Conservation (phyloP, 1,139 yeast species). For the Geotrichum australiense region DNA sequence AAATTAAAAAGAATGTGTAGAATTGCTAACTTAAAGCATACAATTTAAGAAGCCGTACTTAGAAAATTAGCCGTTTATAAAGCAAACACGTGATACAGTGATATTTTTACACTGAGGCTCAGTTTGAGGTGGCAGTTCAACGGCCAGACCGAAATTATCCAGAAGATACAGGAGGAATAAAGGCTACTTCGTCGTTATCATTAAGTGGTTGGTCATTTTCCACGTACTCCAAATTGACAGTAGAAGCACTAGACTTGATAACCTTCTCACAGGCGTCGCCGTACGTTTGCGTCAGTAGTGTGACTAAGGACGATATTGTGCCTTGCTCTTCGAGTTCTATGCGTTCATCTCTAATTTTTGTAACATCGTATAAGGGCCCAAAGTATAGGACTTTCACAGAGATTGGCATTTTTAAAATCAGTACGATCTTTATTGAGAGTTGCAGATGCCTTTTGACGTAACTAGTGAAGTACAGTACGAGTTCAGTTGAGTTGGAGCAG, state of each 20-base stretch:
- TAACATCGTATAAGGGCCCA: constrained; percentile 13
- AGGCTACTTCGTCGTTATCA: constrained; percentile 31
- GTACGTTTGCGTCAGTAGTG: neutral
- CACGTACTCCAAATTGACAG: constrained; percentile 33
- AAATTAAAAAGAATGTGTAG: too few species aligned
- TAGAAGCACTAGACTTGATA: constrained; percentile 31
- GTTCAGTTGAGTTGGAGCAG: too few species aligned
- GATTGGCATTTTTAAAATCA: neutral
- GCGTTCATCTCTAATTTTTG: constrained; percentile 3
- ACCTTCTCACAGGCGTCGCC: constrained; percentile 15
- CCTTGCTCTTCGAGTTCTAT: neutral
- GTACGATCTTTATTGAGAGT: neutral
- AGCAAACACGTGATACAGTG: neutral
- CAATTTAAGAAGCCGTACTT: neutral
- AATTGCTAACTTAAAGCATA: too few species aligned
- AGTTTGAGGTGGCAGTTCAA: neutral
- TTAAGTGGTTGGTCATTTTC: constrained; percentile 23
- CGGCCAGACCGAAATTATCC: too few species aligned
- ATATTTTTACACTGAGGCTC: neutral
- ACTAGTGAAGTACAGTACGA: too few species aligned
- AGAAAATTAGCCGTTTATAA: neutral
- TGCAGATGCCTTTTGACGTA: too few species aligned
- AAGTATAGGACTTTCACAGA: constrained; percentile 12
- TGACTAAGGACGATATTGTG: neutral
- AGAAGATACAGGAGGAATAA: constrained; percentile 39